Evolutionary conservation across 2,329 filamentous ascomycete genomes (phyloP), one percentile per base, ranked within the genome.

Genomic region (Phialocephala subalpina): DNA sequence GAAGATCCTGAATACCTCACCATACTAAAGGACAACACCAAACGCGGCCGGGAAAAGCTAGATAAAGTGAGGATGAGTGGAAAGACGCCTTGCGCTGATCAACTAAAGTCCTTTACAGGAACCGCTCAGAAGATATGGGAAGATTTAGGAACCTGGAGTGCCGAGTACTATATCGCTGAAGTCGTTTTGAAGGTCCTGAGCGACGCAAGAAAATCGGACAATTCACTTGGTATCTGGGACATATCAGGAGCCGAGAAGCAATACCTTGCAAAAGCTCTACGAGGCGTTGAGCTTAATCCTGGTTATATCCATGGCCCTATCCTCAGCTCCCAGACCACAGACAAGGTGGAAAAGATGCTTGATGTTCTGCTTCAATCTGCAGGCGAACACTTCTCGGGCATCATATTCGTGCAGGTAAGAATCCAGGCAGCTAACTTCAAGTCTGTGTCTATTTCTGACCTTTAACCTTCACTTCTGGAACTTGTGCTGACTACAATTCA

Each of bases 61-160:
- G 59, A 70, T 7, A 78, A 77, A 12, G 78, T 79, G 0, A 63
- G 85, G 2, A 65, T 76, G n/a, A 82, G 78, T 49, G 73, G 79
- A 8, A 80, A 84, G 20, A 90, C 87, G 0, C 84, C 81, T 69
- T 80, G 81, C 35, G 83, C 82, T 40, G 80, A 80, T 27, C 86
- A 92, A 69, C 78, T 94, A 69, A 83, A 80, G 62, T 79, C 79
- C 0, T 82, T 94, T 8, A 79, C 80, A 52, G 79, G 80, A 1
- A 86, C 84, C 36, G 81, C 84, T 14, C 56, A 68, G 0, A 81
- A 83, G 16, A 81, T 94, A 1, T 81, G 80, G 25, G 70, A 75
- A 2, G 84, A 91, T 55, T 81, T 94, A 3, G 92, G 92, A 0
- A 70, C 81, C 1, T 94, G 90, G 90, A 90, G 90, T 1, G 84